phyloP scores from a whole-genome alignment of 441 rosid species.

The Pelargonium australe region DNA sequence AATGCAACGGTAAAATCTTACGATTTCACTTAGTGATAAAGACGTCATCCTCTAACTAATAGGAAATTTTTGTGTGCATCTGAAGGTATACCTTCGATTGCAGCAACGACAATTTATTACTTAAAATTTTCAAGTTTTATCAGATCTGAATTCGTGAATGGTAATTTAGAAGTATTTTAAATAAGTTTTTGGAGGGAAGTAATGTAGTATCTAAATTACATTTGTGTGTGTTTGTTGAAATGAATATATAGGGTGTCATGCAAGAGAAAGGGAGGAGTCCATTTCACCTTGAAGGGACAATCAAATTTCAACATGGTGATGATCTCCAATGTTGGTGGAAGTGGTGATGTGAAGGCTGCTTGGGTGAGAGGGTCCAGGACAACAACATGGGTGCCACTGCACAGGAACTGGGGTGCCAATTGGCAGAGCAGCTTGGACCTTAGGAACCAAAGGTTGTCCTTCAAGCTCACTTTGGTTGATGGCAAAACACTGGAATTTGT shows the following conservation, averaged over 20 bases:
- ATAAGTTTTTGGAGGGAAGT: too few species aligned
- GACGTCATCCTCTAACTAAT: too few species aligned
- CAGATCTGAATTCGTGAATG: too few species aligned
- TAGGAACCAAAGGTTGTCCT: slow-evolving; percentile 47
- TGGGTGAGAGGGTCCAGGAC: slow-evolving; percentile 55
- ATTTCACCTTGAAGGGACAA: slow-evolving; percentile 71
- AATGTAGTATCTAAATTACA: too few species aligned
- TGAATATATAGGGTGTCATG: slow-evolving; percentile 45
- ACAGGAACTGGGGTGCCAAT: slow-evolving; percentile 74
- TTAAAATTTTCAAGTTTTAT: too few species aligned
- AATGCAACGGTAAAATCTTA: too few species aligned
- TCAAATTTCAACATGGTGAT: slow-evolving; percentile 65
- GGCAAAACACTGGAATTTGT: slow-evolving; percentile 40
- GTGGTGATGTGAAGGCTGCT: slow-evolving; percentile 57
- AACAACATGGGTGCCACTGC: slow-evolving; percentile 48
- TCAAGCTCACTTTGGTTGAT: slow-evolving; percentile 52
- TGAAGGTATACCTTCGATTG: too few species aligned
- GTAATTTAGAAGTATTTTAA: too few species aligned
- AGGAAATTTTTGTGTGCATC: too few species aligned
- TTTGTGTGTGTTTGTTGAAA: neutral
- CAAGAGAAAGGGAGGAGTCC: slow-evolving; percentile 71
- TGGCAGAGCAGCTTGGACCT: slow-evolving; percentile 66
- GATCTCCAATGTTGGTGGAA: slow-evolving; percentile 64
- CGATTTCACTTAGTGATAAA: too few species aligned
- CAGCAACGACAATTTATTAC: too few species aligned